These are phyloP conservation scores for Ceratocystiopsis sp. DNA, from an alignment of 2,329 filamentous ascomycete species.

Conservation along the genomic window DNA sequence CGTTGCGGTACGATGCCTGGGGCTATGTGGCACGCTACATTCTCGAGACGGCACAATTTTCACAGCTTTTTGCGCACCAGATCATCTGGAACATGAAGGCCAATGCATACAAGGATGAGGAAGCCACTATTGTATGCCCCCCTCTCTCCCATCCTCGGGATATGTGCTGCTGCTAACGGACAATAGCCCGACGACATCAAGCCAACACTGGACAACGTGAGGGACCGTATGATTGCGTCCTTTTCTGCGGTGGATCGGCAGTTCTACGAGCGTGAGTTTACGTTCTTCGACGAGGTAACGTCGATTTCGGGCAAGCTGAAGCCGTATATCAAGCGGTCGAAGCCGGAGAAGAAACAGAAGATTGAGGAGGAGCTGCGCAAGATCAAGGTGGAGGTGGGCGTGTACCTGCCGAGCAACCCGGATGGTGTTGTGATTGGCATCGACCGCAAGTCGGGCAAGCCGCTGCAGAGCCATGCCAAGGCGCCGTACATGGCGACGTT, in stretches of 20 bases:
- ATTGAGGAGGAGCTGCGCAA: constrained; percentile 97
- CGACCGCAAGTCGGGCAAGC: constrained; percentile 93
- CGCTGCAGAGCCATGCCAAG: constrained; percentile 93
- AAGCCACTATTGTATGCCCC: constrained; percentile 55
- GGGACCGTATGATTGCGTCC: constrained; percentile 62
- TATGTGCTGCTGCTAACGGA: constrained; percentile 3
- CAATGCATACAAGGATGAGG: constrained; percentile 95
- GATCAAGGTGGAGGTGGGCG: constrained; percentile 91
- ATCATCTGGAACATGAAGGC: constrained; percentile 99
- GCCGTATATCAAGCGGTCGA: constrained; percentile 77
- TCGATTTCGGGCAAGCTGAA: constrained; percentile 89
- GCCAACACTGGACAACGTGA: constrained; percentile 81
- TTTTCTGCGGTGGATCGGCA: constrained; percentile 63
- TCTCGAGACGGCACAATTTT: constrained; percentile 88
- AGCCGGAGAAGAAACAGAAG: constrained; percentile 96
- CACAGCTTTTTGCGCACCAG: constrained; percentile 96
- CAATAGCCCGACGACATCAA: constrained; percentile 72
- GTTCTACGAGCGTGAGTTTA: constrained; percentile 90
- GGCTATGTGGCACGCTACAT: constrained; percentile 96
- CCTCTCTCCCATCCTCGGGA: background rate
- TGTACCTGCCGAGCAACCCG: constrained; percentile 92
- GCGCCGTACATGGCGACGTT: constrained; percentile 99
- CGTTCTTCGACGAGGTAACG: constrained; percentile 97
- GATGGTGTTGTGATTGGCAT: constrained; percentile 96
- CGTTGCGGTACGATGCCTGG: constrained; percentile 76